These are phyloP conservation scores for Magnaporthales sp. DNA, from an alignment of 2,329 filamentous ascomycete species.

Conservation along the genomic window DNA sequence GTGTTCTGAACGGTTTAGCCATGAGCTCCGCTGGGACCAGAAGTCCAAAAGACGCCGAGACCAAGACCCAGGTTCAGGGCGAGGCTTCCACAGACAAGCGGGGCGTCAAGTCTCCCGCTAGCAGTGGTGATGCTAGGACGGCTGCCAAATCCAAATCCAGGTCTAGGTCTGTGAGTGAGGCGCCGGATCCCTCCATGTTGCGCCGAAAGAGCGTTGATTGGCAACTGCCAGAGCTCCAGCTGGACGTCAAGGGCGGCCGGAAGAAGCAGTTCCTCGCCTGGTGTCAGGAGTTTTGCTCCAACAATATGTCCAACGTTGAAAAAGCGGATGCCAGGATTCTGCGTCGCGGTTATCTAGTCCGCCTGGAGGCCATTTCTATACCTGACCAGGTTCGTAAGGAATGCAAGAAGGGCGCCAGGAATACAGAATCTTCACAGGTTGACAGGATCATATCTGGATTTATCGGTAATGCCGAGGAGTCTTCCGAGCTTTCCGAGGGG, in stretches of 20 bases:
- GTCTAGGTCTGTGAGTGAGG: neutral
- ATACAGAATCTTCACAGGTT: neutral
- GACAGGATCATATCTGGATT: neutral
- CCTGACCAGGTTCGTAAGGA: neutral
- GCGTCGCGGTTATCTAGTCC: neutral
- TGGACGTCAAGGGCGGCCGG: neutral
- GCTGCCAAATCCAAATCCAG: neutral
- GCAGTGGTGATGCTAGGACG: neutral
- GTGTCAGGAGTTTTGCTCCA: slow-evolving; percentile 1
- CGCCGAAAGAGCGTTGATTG: neutral
- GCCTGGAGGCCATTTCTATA: neutral
- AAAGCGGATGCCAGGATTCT: neutral
- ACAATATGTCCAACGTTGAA: neutral
- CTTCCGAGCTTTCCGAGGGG: neutral
- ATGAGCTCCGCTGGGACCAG: neutral
- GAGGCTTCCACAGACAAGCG: neutral
- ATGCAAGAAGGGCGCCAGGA: neutral
- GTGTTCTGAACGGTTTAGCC: neutral
- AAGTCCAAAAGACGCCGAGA: neutral
- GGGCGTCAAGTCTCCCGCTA: neutral
- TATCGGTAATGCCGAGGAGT: neutral
- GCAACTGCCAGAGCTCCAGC: neutral
- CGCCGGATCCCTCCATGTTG: neutral
- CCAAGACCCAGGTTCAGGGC: too few species aligned
- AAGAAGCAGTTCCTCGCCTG: slow-evolving; percentile 3